A percentile compares a stretch with the other conserved stretches of the same genome.
These are phyloP conservation scores for Coemansia interrupta DNA, from an alignment of 192 early-diverging fungal genomes.

Conservation along the genomic window DNA sequence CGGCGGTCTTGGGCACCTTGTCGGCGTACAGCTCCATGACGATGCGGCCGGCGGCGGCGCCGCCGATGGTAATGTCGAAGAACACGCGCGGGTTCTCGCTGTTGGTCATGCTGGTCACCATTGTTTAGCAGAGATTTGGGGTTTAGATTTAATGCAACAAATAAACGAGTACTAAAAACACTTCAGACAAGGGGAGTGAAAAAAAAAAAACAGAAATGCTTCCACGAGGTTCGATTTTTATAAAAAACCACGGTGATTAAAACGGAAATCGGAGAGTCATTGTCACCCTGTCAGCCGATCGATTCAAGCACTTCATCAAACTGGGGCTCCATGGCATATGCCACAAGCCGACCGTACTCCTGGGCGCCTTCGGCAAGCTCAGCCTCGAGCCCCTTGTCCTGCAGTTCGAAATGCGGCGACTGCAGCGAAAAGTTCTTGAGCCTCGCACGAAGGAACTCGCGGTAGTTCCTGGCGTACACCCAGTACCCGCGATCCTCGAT, in stretches of 20 bases:
- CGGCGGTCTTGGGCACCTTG: slow-evolving; percentile 72
- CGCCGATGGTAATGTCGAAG: slow-evolving; percentile 57
- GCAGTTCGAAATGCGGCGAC: background rate
- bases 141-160: background rate
- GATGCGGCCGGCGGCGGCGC: slow-evolving; percentile 38
- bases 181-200: background rate
- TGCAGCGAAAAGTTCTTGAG: slow-evolving; percentile 21
- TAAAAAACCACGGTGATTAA: slow-evolving; percentile 6
- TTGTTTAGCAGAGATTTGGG: background rate
- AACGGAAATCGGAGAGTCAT: slow-evolving; percentile 5
- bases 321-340: slow-evolving; percentile 11
- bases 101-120: slow-evolving; percentile 38
- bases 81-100: slow-evolving; percentile 54
- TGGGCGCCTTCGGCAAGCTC: slow-evolving; percentile 10
- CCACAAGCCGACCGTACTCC: slow-evolving; percentile 14
- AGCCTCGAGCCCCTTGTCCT: slow-evolving; percentile 1
- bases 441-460: slow-evolving; percentile 34
- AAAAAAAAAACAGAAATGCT: slow-evolving; percentile 1
- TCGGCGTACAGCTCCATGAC: slow-evolving; percentile 64
- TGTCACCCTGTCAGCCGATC: background rate
- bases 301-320: background rate
- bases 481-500: slow-evolving; percentile 42
- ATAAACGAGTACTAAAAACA: background rate
- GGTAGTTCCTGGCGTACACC: slow-evolving; percentile 41
- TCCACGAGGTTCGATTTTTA: background rate